Conservation (phyloP, 2,329 filamentous ascomycete species). For the Arthrobotrys conoides region DNA sequence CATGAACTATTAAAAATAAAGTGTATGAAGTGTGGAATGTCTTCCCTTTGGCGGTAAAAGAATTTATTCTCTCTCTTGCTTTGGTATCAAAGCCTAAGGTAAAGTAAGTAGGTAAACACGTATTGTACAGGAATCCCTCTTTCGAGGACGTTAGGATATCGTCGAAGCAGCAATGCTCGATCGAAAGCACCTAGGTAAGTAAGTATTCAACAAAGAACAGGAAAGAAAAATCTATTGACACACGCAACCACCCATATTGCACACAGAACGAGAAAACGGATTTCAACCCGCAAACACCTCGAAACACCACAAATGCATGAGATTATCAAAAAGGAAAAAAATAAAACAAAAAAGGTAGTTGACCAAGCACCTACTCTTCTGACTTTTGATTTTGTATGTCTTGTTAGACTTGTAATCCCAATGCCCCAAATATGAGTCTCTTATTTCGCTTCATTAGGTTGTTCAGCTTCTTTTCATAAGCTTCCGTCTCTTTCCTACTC, state of each 20-base stretch:
- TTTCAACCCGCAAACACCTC: not conserved
- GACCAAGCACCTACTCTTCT: not conserved
- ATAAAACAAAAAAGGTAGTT: not conserved
- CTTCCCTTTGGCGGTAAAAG: not conserved
- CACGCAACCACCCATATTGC: not conserved
- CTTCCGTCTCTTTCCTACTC: conserved; percentile 75
- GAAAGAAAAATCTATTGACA: not conserved
- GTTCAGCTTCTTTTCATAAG: conserved; percentile 75
- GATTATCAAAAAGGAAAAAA: too few relatives aligned
- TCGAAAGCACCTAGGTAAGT: not conserved
- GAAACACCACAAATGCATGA: not conserved
- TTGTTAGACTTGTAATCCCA: conserved; percentile 38
- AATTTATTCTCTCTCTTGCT: not conserved
- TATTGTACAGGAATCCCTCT: not conserved
- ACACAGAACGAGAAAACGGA: not conserved
- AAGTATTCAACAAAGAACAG: not conserved
- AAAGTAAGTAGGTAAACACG: not conserved
- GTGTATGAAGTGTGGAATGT: too few relatives aligned
- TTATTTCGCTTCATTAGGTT: conserved; percentile 74
- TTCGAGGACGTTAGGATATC: not conserved
- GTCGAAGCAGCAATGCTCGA: not conserved
- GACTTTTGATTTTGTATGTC: not conserved
- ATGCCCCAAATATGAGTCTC: conserved; percentile 56
- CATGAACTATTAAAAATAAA: too few relatives aligned
- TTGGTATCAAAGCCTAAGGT: not conserved